Evolutionary conservation across 331 rosid genomes (phyloP).

Genomic region (Phaseolus coccineus): DNA sequence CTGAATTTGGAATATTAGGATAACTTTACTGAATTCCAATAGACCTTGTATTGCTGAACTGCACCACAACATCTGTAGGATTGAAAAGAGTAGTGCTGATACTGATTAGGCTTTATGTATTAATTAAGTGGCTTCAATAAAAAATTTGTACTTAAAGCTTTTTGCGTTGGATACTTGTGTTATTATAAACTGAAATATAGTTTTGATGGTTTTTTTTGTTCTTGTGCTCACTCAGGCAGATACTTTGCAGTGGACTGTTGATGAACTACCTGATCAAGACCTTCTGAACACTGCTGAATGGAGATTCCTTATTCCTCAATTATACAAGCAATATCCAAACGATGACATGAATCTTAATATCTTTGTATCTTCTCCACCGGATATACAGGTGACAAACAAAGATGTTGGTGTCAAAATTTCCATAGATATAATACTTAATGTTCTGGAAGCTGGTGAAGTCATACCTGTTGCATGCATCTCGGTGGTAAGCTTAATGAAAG

Average conservation of each 20-base stretch:
- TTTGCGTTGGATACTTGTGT: constrained; percentile 3
- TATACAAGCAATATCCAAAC: constrained; percentile 78
- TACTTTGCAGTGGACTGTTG: constrained; percentile 66
- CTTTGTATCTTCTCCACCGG: constrained; percentile 71
- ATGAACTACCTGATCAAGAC: constrained; percentile 62
- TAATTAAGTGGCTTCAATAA: neutral
- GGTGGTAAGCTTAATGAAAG: constrained; percentile 61
- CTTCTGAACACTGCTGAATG: constrained; percentile 76
- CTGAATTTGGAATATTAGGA: constrained; percentile 2
- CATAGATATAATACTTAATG: constrained; percentile 65
- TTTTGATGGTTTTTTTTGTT: constrained; percentile 44
- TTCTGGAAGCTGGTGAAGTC: constrained; percentile 61
- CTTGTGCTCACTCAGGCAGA: constrained; percentile 67
- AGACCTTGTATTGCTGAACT: neutral
- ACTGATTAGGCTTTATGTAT: constrained; percentile 10
- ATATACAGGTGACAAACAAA: constrained; percentile 54
- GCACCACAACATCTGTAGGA: neutral
- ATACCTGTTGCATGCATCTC: constrained; percentile 80
- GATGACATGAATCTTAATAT: constrained; percentile 72
- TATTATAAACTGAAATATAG: constrained; percentile 23
- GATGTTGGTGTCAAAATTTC: constrained; percentile 51
- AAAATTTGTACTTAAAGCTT: neutral
- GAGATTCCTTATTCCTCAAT: constrained; percentile 81
- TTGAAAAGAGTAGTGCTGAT: neutral
- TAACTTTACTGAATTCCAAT: constrained; percentile 9